Percentiles rank a stretch among this genome's conserved stretches.
These are phyloP conservation scores for Lumnitzera littorea DNA, from an alignment of 345 rosid genomes.

Conservation along the genomic window DNA sequence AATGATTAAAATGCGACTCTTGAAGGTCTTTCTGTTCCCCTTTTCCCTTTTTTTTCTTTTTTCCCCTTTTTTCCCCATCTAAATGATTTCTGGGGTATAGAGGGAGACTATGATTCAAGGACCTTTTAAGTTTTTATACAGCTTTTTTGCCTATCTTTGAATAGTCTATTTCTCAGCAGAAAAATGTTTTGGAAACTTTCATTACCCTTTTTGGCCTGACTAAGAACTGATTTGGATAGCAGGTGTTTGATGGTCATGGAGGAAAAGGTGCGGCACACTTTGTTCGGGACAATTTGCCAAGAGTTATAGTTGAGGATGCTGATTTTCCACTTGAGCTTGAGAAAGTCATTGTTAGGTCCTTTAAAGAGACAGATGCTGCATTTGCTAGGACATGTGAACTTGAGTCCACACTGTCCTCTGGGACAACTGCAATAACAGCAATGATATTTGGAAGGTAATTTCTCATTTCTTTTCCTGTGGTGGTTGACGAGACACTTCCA, in stretches of 20 bases:
- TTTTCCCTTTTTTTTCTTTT: no score
- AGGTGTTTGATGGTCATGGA: slow-evolving; percentile 92
- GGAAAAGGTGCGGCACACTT: slow-evolving; percentile 68
- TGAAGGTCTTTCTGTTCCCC: no score
- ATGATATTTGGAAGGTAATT: slow-evolving; percentile 68
- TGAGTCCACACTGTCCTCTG: slow-evolving; percentile 50
- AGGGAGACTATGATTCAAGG: no score
- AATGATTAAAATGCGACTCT: no score
- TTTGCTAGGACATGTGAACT: slow-evolving; percentile 46
- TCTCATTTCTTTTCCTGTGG: neutral
- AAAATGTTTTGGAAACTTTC: neutral
- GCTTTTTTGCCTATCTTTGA: no score
- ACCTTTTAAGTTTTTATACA: no score
- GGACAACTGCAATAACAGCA: slow-evolving; percentile 85
- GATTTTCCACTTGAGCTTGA: slow-evolving; percentile 65
- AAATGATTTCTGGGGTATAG: no score
- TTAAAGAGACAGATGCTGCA: slow-evolving; percentile 67
- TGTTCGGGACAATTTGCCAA: slow-evolving; percentile 73
- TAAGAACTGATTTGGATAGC: slow-evolving; percentile 8
- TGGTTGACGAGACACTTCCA: neutral
- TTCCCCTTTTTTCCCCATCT: no score
- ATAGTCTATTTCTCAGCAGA: no score
- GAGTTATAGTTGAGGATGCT: slow-evolving; percentile 70
- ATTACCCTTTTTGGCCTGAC: neutral
- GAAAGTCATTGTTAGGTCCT: slow-evolving; percentile 61